A percentile compares a stretch with the other conserved stretches of the same genome.
Conservation (phyloP, 116 monocot species). For the Posidonia oceanica region DNA sequence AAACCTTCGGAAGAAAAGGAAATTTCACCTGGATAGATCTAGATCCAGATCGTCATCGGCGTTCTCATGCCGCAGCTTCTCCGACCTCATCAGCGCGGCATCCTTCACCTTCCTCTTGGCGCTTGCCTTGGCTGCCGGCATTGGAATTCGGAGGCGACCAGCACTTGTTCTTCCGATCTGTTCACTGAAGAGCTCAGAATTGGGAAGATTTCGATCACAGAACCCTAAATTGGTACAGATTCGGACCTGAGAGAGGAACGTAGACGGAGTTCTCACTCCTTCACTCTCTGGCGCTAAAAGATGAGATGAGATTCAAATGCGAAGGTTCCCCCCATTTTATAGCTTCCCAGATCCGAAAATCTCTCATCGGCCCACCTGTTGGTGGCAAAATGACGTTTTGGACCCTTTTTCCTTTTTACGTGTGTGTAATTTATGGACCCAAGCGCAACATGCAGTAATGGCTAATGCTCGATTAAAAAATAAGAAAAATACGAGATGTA, state of each 20-base stretch:
- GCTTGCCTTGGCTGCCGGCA: slow-evolving; percentile 27
- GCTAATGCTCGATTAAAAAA: too few species aligned
- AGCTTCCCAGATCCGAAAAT: neutral
- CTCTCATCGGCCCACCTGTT: too few species aligned
- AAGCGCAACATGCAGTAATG: too few species aligned
- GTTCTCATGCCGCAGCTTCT: slow-evolving; percentile 23
- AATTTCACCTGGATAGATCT: slow-evolving; percentile 46
- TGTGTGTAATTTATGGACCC: too few species aligned
- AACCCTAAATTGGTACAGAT: neutral
- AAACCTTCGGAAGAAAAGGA: neutral
- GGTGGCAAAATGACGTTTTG: too few species aligned
- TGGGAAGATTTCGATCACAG: too few species aligned
- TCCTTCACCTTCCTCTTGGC: slow-evolving; percentile 27
- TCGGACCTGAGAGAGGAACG: neutral
- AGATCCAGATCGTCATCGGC: slow-evolving; percentile 35
- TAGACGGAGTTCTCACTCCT: neutral
- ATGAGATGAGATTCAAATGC: neutral
- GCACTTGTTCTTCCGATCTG: neutral
- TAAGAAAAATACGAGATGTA: too few species aligned
- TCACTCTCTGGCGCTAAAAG: slow-evolving; percentile 1
- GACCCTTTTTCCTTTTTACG: too few species aligned
- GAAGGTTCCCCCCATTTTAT: neutral
- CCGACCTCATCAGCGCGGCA: slow-evolving; percentile 18
- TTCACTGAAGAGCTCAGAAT: neutral
- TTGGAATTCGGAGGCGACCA: slow-evolving; percentile 1